Evolutionary conservation across 2,329 filamentous ascomycete species (phyloP).

Genomic region (Diaporthe sp.): DNA sequence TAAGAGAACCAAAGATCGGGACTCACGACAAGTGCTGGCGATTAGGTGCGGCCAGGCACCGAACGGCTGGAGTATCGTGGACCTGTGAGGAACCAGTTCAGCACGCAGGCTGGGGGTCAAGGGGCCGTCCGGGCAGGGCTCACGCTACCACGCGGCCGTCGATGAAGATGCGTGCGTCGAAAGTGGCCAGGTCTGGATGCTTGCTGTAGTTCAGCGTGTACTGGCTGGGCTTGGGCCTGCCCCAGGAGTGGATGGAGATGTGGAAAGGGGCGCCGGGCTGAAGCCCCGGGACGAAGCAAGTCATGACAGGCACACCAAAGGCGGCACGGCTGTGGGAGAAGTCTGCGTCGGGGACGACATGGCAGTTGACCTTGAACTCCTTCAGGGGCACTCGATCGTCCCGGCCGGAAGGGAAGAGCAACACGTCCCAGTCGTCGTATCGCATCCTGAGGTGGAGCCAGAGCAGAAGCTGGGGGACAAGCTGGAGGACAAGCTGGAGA

Average conservation of each 20-base stretch:
- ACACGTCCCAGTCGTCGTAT: conserved; percentile 87
- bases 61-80: conserved; percentile 63
- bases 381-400: conserved; percentile 76
- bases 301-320: conserved; percentile 71
- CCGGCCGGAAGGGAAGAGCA: conserved; percentile 74
- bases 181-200: conserved; percentile 65
- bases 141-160: conserved; percentile 75
- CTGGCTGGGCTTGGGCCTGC: conserved; percentile 67
- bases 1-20: no score
- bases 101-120: no score
- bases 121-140: conserved; percentile 39
- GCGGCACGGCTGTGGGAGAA: conserved; percentile 61
- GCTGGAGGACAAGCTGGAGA: not conserved
- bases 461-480: not conserved
- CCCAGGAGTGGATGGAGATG: conserved; percentile 82
- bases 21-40: conserved; percentile 54
- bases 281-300: conserved; percentile 77
- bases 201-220: conserved; percentile 67
- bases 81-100: conserved; percentile 50
- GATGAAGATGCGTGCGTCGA: conserved; percentile 74
- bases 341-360: conserved; percentile 69
- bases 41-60: conserved; percentile 63
- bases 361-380: conserved; percentile 85
- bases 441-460: conserved; percentile 68
- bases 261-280: conserved; percentile 69